Conservation (phyloP, 2,329 filamentous ascomycete species). For the Neophaeococcomyces mojaviensis region DNA sequence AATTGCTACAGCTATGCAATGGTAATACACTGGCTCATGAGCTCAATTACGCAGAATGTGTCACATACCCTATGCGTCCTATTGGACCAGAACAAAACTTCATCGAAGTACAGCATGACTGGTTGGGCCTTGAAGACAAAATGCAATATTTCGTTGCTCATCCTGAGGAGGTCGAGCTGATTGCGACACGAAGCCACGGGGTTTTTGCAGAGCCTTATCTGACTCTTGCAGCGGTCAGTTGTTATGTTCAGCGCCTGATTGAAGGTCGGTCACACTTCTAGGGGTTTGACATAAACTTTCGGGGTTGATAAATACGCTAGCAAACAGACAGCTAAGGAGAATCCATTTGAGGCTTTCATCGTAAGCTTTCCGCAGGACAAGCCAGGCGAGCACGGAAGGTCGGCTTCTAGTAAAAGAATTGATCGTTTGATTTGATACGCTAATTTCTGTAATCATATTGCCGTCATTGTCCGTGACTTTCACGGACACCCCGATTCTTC, state of each 20-base stretch:
- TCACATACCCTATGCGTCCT: constrained; percentile 39
- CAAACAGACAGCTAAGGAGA: not conserved
- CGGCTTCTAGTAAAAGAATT: not conserved
- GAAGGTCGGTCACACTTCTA: constrained; percentile 29
- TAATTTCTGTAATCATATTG: too few species aligned
- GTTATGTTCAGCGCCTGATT: constrained; percentile 47
- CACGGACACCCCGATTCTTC: too few species aligned
- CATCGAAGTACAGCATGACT: constrained; percentile 44
- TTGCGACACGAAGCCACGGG: constrained; percentile 42
- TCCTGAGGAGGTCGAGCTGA: constrained; percentile 38
- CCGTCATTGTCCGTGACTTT: too few species aligned
- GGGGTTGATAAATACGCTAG: not conserved
- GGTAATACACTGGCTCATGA: constrained; percentile 44
- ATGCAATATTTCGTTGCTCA: constrained; percentile 38
- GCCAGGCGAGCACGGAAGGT: constrained; percentile 3
- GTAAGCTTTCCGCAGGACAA: constrained; percentile 4
- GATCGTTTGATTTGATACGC: too few species aligned
- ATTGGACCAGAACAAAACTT: constrained; percentile 44
- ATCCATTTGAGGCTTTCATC: constrained; percentile 1
- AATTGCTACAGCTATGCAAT: constrained; percentile 47
- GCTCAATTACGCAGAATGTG: constrained; percentile 43
- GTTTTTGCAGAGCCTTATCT: constrained; percentile 48
- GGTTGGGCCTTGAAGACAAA: constrained; percentile 47
- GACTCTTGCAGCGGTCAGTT: constrained; percentile 48
- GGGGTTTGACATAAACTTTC: not conserved